These are phyloP conservation scores for Phialophora expanda DNA, from an alignment of 2,329 filamentous ascomycete genomes.

Conservation along the genomic window DNA sequence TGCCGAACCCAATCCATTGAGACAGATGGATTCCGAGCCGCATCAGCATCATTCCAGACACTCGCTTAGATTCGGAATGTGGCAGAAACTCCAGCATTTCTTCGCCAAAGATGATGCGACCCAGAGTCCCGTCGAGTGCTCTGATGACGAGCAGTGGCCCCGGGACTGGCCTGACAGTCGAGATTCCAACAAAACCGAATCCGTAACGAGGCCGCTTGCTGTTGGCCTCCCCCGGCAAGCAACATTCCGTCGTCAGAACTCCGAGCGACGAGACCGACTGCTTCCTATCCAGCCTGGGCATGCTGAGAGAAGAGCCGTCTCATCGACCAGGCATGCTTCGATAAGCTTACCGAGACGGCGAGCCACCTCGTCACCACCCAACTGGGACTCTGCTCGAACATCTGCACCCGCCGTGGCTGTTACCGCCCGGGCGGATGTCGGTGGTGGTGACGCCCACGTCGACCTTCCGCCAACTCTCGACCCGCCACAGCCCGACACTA, in stretches of 20 bases:
- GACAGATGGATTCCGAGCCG: constrained; percentile 32
- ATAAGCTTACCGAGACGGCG: constrained; percentile 47
- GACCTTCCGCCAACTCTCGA: constrained; percentile 18
- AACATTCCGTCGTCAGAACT: constrained; percentile 82
- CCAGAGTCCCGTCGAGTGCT: constrained; percentile 30
- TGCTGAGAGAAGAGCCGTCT: constrained; percentile 73
- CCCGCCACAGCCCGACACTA: constrained; percentile 35
- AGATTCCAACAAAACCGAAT: constrained; percentile 25
- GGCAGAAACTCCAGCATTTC: constrained; percentile 48
- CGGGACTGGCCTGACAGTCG: constrained; percentile 21
- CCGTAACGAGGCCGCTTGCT: constrained; percentile 58
- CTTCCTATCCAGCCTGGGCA: constrained; percentile 67
- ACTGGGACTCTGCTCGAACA: constrained; percentile 46
- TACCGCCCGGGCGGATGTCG: constrained; percentile 39
- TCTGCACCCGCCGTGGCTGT: constrained; percentile 43
- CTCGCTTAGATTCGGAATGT: constrained; percentile 50
- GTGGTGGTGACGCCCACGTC: constrained; percentile 12
- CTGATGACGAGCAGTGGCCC: constrained; percentile 32
- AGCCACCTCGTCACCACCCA: constrained; percentile 50
- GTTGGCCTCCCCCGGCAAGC: constrained; percentile 76
- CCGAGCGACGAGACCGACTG: constrained; percentile 76
- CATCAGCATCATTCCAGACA: constrained; percentile 31
- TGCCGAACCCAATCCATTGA: constrained; percentile 29
- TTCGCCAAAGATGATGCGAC: constrained; percentile 35
- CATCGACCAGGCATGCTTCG: constrained; percentile 53